Percentiles rank a stretch among this genome's conserved stretches.
These are phyloP conservation scores for Breviolum minutum DNA, from an alignment of 73 alveolate genomes.

Conservation along the genomic window DNA sequence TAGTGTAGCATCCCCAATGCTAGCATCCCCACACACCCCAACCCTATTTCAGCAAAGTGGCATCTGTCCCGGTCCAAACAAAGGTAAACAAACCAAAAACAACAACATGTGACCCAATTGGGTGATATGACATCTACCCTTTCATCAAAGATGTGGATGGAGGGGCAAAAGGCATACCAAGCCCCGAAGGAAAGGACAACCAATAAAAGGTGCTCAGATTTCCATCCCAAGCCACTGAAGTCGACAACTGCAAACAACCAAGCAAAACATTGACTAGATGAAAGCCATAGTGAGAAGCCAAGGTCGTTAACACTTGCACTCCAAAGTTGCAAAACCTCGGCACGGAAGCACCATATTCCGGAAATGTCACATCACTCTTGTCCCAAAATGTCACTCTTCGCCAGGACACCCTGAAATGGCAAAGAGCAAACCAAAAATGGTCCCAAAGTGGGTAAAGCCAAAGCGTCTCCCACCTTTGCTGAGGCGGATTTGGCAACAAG, in stretches of 20 bases:
- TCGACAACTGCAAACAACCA: not conserved
- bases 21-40: too few species aligned
- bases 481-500: not conserved
- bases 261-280: not conserved
- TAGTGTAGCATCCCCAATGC: too few species aligned
- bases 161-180: too few species aligned
- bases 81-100: too few species aligned
- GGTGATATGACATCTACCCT: too few species aligned
- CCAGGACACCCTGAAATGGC: conserved; percentile 24
- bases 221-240: not conserved
- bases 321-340: not conserved
- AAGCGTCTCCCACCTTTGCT: conserved; percentile 15
- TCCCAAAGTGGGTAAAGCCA: conserved; percentile 23
- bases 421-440: conserved; percentile 21
- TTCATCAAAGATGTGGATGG: too few species aligned
- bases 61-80: too few species aligned
- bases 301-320: not conserved
- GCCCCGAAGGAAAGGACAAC: too few species aligned
- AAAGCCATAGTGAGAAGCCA: not conserved
- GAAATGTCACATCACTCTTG: too few species aligned
- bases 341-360: not conserved
- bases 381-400: not conserved
- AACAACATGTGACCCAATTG: too few species aligned
- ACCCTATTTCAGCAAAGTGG: too few species aligned
- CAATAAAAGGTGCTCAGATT: too few species aligned